These are phyloP conservation scores for Setaria italica DNA, from an alignment of 202 grass and related monocot species.

Conservation along the genomic window DNA sequence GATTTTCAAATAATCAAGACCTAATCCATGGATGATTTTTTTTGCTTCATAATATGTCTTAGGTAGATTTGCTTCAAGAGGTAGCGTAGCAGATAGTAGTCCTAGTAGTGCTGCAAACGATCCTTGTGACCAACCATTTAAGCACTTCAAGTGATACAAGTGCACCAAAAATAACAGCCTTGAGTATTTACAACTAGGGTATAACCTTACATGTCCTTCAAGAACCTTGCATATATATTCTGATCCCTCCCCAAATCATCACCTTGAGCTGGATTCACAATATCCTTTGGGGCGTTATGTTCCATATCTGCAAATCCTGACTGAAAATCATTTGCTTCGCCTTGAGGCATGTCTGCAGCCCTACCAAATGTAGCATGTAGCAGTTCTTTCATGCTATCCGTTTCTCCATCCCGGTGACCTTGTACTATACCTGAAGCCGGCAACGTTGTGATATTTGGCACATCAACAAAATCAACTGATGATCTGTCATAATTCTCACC, in stretches of 20 bases:
- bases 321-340: no score
- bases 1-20: slow-evolving; percentile 31
- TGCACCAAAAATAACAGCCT: no score
- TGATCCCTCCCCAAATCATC: no score
- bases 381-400: neutral
- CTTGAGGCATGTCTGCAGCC: no score
- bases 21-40: slow-evolving; percentile 15
- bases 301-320: no score
- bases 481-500: neutral
- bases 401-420: neutral
- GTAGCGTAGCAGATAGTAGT: neutral
- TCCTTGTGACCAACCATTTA: slow-evolving; percentile 22
- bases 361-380: neutral
- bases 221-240: no score
- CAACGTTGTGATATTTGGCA: neutral
- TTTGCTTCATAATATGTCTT: neutral
- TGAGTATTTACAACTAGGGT: no score
- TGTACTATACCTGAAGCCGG: neutral
- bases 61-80: neutral
- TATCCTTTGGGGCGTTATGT: no score
- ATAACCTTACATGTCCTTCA: no score
- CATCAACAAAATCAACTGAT: neutral
- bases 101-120: neutral
- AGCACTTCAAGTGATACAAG: slow-evolving; percentile 9
- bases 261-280: no score